Evolutionary conservation across 129 eudicot species (phyloP).

Genomic region (Artemisia tridentata): DNA sequence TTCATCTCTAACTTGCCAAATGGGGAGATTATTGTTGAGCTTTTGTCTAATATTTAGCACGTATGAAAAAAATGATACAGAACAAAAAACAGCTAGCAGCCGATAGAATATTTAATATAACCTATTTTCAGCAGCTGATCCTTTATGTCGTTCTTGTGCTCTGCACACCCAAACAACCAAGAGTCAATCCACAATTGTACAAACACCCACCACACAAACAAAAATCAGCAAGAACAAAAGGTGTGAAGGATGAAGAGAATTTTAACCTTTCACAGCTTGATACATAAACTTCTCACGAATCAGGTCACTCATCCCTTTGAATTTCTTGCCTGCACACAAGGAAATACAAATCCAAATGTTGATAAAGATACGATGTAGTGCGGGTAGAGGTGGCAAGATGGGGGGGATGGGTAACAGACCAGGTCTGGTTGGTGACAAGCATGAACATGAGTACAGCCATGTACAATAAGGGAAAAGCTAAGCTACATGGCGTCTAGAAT

Average conservation of each 20-base stretch:
- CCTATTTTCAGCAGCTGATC: not conserved
- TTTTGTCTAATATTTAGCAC: no score
- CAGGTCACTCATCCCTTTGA: not conserved
- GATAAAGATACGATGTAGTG: no score
- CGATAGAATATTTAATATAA: not conserved
- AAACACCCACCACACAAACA: not conserved
- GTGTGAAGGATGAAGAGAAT: not conserved
- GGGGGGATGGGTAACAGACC: no score
- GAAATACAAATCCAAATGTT: not conserved
- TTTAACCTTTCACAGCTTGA: not conserved
- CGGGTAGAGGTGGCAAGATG: no score
- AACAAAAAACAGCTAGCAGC: not conserved
- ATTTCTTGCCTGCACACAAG: not conserved
- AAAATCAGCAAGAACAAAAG: not conserved
- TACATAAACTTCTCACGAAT: not conserved
- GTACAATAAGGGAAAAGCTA: no score
- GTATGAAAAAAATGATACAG: no score
- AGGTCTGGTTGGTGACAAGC: no score
- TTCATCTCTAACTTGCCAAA: no score
- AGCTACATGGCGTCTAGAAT: no score
- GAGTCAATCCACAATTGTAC: not conserved
- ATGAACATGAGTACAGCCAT: no score
- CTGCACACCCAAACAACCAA: constrained; percentile 2
- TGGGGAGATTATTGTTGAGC: no score
- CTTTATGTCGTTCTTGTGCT: not conserved